Conservation (phyloP, 768 basidiomycete species). For the Auricularia heimuer region DNA sequence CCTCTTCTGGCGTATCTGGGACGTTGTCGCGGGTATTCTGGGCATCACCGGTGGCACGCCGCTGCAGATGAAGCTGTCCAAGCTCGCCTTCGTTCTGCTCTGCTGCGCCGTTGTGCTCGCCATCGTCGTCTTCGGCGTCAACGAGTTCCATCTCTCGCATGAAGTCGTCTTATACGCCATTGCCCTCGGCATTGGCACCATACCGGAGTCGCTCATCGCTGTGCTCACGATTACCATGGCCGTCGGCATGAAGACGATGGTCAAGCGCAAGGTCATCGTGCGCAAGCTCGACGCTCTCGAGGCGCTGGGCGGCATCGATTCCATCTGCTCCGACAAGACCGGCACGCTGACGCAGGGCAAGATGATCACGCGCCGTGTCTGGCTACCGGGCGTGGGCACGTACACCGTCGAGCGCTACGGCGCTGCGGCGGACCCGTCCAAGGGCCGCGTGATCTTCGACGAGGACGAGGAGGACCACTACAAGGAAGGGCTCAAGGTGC, state of each 20-base stretch:
- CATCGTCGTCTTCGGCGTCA: slow-evolving; percentile 19
- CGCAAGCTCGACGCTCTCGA: slow-evolving; percentile 56
- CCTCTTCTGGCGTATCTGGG: slow-evolving; percentile 22
- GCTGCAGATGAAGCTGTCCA: slow-evolving; percentile 27
- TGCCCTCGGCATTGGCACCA: slow-evolving; percentile 12
- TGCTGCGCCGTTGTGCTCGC: slow-evolving; percentile 22
- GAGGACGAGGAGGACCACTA: not conserved
- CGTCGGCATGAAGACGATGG: slow-evolving; percentile 45
- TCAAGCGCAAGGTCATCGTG: slow-evolving; percentile 49
- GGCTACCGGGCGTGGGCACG: slow-evolving; percentile 8
- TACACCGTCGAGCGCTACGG: slow-evolving; percentile 12
- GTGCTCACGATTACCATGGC: slow-evolving; percentile 51
- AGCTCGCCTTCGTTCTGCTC: slow-evolving; percentile 25
- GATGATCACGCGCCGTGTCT: slow-evolving; percentile 35
- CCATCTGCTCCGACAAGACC: slow-evolving; percentile 29
- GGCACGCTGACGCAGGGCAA: slow-evolving; percentile 40
- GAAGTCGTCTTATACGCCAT: slow-evolving; percentile 17
- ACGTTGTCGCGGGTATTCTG: slow-evolving; percentile 19
- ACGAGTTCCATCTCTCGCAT: slow-evolving; percentile 10
- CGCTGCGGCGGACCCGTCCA: slow-evolving; percentile 13
- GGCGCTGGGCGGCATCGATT: slow-evolving; percentile 44
- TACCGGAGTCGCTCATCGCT: slow-evolving; percentile 21
- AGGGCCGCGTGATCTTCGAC: slow-evolving; percentile 7
- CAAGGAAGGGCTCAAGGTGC: slow-evolving; percentile 31
- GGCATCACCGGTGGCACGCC: slow-evolving; percentile 20